Conservation (phyloP, 805 yeast species). For the Teunomyces panamensis region DNA sequence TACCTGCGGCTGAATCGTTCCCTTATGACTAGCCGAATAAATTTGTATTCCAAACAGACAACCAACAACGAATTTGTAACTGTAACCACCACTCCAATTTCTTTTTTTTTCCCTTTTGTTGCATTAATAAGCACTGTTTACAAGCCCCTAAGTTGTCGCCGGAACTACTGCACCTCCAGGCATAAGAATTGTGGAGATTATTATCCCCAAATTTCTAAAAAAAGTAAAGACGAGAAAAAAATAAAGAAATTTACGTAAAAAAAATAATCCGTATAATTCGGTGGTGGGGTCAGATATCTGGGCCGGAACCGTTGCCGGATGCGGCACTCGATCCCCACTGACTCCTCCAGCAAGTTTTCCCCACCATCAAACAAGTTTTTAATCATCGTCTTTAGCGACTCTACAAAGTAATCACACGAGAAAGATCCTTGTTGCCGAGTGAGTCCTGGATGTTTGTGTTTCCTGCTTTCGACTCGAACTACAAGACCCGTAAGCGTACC, state of each 20-base stretch:
- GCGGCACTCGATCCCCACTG: not conserved
- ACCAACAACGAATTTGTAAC: too few species aligned
- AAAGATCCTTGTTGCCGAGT: not conserved
- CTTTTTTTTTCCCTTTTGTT: too few species aligned
- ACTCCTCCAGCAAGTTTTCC: not conserved
- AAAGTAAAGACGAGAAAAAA: not conserved
- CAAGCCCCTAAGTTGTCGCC: too few species aligned
- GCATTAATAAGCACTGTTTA: too few species aligned
- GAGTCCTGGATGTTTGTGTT: constrained; percentile 26
- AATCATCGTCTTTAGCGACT: not conserved
- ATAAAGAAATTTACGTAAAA: not conserved
- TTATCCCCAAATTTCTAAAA: not conserved
- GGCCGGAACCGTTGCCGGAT: not conserved
- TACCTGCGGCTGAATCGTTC: too few species aligned
- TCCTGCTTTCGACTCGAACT: constrained; percentile 34
- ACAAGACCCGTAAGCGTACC: constrained; percentile 32
- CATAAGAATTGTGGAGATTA: too few species aligned
- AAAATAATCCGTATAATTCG: not conserved
- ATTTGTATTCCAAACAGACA: too few species aligned
- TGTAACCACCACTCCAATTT: too few species aligned
- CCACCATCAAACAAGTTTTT: not conserved
- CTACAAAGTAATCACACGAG: not conserved
- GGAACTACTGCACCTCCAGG: too few species aligned
- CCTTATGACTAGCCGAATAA: too few species aligned
- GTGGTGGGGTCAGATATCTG: not conserved